These are phyloP conservation scores for Jackrogersella minutella DNA, from an alignment of 495 filamentous ascomycete species.

Conservation along the genomic window DNA sequence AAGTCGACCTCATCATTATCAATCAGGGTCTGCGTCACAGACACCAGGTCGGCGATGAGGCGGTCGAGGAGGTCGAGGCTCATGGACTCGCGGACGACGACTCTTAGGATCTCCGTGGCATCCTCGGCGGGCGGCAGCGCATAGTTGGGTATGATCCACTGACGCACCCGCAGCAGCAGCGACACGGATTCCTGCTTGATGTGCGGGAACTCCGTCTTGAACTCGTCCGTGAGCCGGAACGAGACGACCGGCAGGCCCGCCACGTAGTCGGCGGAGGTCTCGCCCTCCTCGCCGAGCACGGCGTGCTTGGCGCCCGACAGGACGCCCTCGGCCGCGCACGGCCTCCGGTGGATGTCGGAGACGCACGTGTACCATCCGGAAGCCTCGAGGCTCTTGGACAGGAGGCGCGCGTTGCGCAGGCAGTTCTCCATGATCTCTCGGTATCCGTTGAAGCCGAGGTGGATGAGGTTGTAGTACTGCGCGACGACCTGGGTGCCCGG, in stretches of 20 bases:
- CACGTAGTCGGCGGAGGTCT: slow-evolving; percentile 68
- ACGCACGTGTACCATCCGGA: slow-evolving; percentile 76
- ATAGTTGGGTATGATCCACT: slow-evolving; percentile 83
- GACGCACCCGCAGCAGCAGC: slow-evolving; percentile 69
- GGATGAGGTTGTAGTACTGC: slow-evolving; percentile 81
- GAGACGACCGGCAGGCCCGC: slow-evolving; percentile 76
- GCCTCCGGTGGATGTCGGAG: slow-evolving; percentile 72
- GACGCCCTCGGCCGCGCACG: slow-evolving; percentile 11
- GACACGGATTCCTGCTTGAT: slow-evolving; percentile 72
- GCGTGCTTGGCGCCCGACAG: slow-evolving; percentile 46
- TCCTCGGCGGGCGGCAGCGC: slow-evolving; percentile 70
- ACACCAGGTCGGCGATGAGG: slow-evolving; percentile 63
- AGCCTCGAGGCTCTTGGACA: slow-evolving; percentile 72
- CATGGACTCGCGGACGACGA: slow-evolving; percentile 76
- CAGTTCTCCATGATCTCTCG: slow-evolving; percentile 73
- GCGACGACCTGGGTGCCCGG: slow-evolving; percentile 75
- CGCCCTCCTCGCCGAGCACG: slow-evolving; percentile 43
- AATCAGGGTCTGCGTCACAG: slow-evolving; percentile 65
- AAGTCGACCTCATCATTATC: slow-evolving; percentile 59
- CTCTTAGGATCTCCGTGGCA: slow-evolving; percentile 71
- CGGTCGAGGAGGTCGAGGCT: slow-evolving; percentile 72
- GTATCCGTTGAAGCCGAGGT: slow-evolving; percentile 74
- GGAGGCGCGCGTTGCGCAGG: slow-evolving; percentile 70
- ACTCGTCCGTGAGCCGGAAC: slow-evolving; percentile 70
- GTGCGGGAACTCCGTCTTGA: slow-evolving; percentile 68